Evolutionary conservation across 2,329 filamentous ascomycete species (phyloP).

Genomic region (Stachybotrys echinatus): DNA sequence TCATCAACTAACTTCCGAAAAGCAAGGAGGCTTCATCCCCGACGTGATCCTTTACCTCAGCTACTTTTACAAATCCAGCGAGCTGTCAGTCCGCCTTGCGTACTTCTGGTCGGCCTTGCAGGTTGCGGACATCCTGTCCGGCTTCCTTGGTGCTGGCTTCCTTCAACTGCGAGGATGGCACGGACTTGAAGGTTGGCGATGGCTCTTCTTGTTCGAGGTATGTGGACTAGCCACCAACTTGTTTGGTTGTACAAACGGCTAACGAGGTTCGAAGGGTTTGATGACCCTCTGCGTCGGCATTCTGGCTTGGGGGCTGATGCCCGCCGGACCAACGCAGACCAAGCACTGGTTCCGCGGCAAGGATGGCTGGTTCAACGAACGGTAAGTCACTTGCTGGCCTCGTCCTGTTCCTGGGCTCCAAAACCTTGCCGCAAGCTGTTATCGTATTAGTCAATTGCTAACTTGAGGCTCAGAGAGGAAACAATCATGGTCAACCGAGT

Average conservation of each 20-base stretch:
- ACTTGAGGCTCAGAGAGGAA: constrained; percentile 36
- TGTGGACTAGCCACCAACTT: neutral
- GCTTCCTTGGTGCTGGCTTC: constrained; percentile 16
- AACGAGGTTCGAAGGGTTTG: constrained; percentile 3
- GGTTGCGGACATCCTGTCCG: constrained; percentile 11
- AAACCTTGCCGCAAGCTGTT: constrained; percentile 20
- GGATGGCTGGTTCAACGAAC: constrained; percentile 30
- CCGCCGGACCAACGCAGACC: constrained; percentile 33
- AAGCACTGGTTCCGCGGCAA: constrained; percentile 48
- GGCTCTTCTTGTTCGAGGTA: constrained; percentile 38
- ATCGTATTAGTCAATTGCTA: too few species aligned
- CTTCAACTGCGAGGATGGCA: constrained; percentile 14
- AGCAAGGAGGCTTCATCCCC: constrained; percentile 41
- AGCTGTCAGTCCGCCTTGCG: constrained; percentile 10
- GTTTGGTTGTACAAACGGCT: neutral
- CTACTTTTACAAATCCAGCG: constrained; percentile 32
- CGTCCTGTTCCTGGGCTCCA: neutral
- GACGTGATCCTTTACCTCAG: constrained; percentile 27
- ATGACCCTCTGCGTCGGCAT: constrained; percentile 22
- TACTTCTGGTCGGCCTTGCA: constrained; percentile 9
- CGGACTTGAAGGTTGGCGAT: constrained; percentile 17
- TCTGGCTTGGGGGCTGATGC: constrained; percentile 18
- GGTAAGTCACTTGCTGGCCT: constrained; percentile 1
- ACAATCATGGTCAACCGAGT: constrained; percentile 53
- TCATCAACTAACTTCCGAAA: neutral